Evolutionary conservation across 2,329 filamentous ascomycete genomes (phyloP), one percentile per base, ranked within the genome.

Genomic region (Colletotrichum plurivorum): DNA sequence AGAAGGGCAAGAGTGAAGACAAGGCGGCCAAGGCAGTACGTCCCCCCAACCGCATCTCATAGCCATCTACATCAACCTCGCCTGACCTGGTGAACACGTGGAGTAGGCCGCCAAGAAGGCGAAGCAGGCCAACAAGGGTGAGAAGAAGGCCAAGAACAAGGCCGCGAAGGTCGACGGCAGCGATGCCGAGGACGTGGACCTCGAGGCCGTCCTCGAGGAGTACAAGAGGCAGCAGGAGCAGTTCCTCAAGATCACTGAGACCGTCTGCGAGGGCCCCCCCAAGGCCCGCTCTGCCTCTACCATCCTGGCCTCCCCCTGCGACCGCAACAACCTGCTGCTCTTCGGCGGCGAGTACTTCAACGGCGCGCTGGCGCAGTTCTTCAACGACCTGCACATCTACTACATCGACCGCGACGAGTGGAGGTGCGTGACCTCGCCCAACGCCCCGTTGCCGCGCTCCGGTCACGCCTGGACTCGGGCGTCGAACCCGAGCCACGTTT

Each of bases 311-410:
- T 95, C 93, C 46, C 96, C 96, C 1, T 89, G 92, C 39, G 95
- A 97, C 81, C 89, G 88, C 75, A 97, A 96, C 80, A 94, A 97
- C 78, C 83, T 99, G 65, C 90, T 98, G 73, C 83, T 98, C 5
- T 99, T 97, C 79, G 96, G 95, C 16, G 96, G 96, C 73, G 96
- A 99, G 84, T 97, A 95, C 77, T 98, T 94, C 83, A 97, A 98
- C 81, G 96, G 96, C 5, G 93, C 93, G 2, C 84, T 96, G 64
- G 96, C 95, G 4, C 89, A 87, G 56, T 91, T 91, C 78, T 91
- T 87, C 80, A 90, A 91, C 76, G 89, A 91, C 76, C 80, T 92
- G 75, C 85, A 90, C 81, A 84, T 92, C 73, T 92, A 92, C 81
- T 87, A 96, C 80, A 92, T 94, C 79, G 93, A 93, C 81, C 89